phyloP scores from a whole-genome alignment of 148 eudicot species.

The Bassia scoparia region DNA sequence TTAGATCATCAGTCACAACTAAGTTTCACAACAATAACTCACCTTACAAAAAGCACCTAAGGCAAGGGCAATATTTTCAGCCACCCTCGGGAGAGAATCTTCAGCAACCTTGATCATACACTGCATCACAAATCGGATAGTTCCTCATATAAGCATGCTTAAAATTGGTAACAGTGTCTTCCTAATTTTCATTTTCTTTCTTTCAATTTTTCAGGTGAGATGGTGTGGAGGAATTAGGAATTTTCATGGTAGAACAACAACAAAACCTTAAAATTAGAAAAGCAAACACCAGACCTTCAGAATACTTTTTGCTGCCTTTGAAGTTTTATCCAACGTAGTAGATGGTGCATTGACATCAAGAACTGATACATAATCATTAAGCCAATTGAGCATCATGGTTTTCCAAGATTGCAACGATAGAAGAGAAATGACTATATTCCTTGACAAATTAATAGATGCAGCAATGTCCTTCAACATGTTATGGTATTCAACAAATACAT shows the following conservation, averaged over 20 bases:
- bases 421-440: constrained; percentile 65
- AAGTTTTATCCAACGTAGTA: constrained; percentile 47
- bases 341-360: constrained; percentile 50
- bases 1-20: background rate
- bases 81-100: constrained; percentile 78
- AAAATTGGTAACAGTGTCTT: background rate
- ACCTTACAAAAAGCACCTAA: constrained; percentile 83
- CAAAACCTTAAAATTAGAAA: background rate
- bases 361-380: constrained; percentile 41
- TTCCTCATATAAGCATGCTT: constrained; percentile 17
- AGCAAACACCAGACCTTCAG: constrained; percentile 47
- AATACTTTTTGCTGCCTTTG: constrained; percentile 66
- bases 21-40: constrained; percentile 17
- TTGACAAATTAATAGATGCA: constrained; percentile 66
- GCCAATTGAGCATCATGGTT: constrained; percentile 77
- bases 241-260: background rate
- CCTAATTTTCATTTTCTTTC: background rate
- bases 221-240: background rate
- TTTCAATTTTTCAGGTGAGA: background rate
- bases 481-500: constrained; percentile 50
- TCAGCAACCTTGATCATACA: constrained; percentile 56
- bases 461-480: constrained; percentile 57
- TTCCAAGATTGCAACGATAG: constrained; percentile 88
- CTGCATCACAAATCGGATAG: constrained; percentile 37
- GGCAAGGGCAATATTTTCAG: constrained; percentile 86